phyloP scores from a whole-genome alignment of 1,284 basidiomycete genomes.

The Wolfiporia cocos region DNA sequence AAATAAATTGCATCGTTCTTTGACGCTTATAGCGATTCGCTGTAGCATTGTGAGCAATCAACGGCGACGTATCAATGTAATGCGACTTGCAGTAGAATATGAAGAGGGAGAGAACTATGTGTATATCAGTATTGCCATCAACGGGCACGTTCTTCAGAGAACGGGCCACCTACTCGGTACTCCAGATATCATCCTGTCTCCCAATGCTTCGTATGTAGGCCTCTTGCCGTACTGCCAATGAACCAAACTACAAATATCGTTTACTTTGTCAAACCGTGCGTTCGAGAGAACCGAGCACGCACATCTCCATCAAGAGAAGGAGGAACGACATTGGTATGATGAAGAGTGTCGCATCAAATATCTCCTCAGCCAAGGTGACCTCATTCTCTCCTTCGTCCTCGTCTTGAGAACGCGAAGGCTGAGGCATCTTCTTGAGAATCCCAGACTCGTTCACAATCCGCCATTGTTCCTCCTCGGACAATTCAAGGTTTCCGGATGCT shows the following conservation, averaged over 20 bases:
- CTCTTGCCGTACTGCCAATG: slow-evolving; percentile 69
- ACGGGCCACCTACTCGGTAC: slow-evolving; percentile 69
- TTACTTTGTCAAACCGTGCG: neutral
- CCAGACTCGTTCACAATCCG: slow-evolving; percentile 65
- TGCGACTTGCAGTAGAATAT: slow-evolving; percentile 67
- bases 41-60: slow-evolving; percentile 20
- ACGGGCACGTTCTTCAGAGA: neutral
- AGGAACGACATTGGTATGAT: slow-evolving; percentile 69
- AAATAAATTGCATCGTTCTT: slow-evolving; percentile 41
- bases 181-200: slow-evolving; percentile 50
- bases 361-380: slow-evolving; percentile 55
- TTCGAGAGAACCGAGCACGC: slow-evolving; percentile 24
- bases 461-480: slow-evolving; percentile 73
- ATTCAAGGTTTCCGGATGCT: slow-evolving; percentile 28
- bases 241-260: slow-evolving; percentile 53
- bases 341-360: slow-evolving; percentile 54
- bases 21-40: slow-evolving; percentile 59
- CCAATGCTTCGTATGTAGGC: slow-evolving; percentile 39
- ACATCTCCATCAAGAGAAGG: slow-evolving; percentile 76
- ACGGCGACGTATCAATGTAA: neutral
- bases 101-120: slow-evolving; percentile 64
- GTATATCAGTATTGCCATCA: no score
- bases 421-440: slow-evolving; percentile 43
- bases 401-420: slow-evolving; percentile 10
- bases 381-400: slow-evolving; percentile 31